Base-by-base conservation (phyloP, 1,284 basidiomycete genomes). In the Sanghuangporus weigelae region DNA sequence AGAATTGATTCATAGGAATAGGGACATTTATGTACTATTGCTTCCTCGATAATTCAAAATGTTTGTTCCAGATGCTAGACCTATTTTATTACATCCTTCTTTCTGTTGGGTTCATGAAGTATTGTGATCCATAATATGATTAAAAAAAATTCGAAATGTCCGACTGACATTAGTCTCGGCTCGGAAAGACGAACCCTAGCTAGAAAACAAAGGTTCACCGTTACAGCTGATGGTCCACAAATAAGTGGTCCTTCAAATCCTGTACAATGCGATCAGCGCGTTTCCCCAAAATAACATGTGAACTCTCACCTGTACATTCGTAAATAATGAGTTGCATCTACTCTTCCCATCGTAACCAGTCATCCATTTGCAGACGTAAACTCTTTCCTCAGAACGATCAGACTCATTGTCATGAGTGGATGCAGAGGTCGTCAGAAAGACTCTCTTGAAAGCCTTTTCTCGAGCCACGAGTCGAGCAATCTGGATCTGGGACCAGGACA, bases 211-310 rank as follows among this genome's bases (percentile, higher is more conserved):
- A 16, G 21, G 7, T n/a, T n/a, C 44, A 46, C 7, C 16, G 16
- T 46, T 36, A 64, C 21, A 64, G 46, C 46, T 64, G 63, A 12
- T 42, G 50, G n/a, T 42, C 57, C 14, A 65, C 26, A 42, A 65
- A 65, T 35, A 65, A 50, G 46, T 65, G 64, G 38, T 65, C 64
- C 48, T 58, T 61, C 35, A 65, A 35, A 40, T 65, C 64, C 64
- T 65, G 26, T 26, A 11, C 16, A 31, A 49, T 50, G 3, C 19
- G 11, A 23, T 58, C n/a, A 48, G 31, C 14, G 16, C 21, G 31
- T 35, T 53, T 5, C 19, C 1, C 23, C 19, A 19, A 16, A 36
- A 23, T n/a, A 10, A 48, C 19, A 16, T n/a, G 3, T 16, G 14
- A 36, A 16, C 3, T 21, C 44, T 12, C 26, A 59, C 57, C 57